Base-by-base conservation (phyloP, 139 green algal genomes). In the Volvox africanus region DNA sequence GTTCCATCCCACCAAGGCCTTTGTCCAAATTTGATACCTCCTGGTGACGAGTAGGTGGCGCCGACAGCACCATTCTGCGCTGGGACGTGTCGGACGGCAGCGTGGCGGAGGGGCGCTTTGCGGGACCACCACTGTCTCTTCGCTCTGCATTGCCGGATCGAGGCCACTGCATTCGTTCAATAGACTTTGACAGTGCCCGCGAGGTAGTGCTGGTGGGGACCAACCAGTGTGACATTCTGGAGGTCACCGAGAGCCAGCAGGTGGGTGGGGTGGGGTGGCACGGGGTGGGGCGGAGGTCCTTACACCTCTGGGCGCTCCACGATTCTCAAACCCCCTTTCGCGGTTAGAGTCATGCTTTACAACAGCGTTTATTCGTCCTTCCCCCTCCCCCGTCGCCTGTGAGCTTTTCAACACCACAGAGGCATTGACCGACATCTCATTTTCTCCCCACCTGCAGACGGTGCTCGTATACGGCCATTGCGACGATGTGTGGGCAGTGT, bases 1-100 rank as follows among this genome's bases (percentile, higher is more conserved):
- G 5, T 9, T 55, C 44, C 44, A 5, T 55, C 44, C 44, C 5
- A 9, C 44, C 44, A 55, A 55, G 44, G 44, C 44, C 44, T 5
- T 55, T 55, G 44, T 55, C 44, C 44, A 9, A 9, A 9, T 55
- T 55, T 55, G 44, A 55, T 9, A 55, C 9, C 44, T 5, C 44
- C 9, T 55, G 44, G 5, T 55, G 44, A 9, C 44, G 5, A 5
- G 44, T 9, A 94, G 94, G 93, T 21, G 94, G 94, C 30, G 95
- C 93, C 61, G 94, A 96, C 85, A 93, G 95, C 62, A 90, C 77
- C 5, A 50, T 97, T 32, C 88, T 95, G 75, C 90, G 90, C 76
- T 97, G 95, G 95, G 93, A 96, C 79, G 93, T 95, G 33, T 92
- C 88, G 0, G 93, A 95, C 77, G 94, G 95, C 62, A 87, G 21